These are phyloP conservation scores for Tuber brumale DNA, from an alignment of 495 filamentous ascomycete species.

Conservation along the genomic window DNA sequence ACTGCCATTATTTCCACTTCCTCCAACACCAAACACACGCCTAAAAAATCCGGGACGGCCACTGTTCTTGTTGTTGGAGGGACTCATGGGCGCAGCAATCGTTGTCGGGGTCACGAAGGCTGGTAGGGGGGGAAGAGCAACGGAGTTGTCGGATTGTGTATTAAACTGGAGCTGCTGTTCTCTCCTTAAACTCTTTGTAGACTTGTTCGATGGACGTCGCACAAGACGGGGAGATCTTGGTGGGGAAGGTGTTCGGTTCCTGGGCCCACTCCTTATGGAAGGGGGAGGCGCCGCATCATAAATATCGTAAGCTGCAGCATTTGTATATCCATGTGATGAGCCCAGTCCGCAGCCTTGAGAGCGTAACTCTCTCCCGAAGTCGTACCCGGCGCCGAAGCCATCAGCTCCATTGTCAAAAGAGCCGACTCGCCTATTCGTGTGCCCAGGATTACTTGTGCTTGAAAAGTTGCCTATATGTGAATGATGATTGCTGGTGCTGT, in stretches of 20 bases:
- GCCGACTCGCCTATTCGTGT: conserved; percentile 34
- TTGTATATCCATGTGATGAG: conserved; percentile 40
- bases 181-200: conserved; percentile 39
- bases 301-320: conserved; percentile 44
- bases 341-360: conserved; percentile 37
- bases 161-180: conserved; percentile 39
- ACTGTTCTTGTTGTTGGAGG: conserved; percentile 45
- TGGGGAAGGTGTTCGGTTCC: conserved; percentile 47
- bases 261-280: conserved; percentile 74
- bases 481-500: conserved; percentile 37
- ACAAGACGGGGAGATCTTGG: conserved; percentile 46
- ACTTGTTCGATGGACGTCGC: conserved; percentile 39
- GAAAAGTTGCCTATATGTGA: conserved; percentile 31
- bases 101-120: conserved; percentile 40
- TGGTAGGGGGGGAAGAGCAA: conserved; percentile 42
- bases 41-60: conserved; percentile 86
- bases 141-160: conserved; percentile 38
- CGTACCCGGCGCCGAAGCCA: conserved; percentile 37
- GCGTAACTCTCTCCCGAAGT: conserved; percentile 43
- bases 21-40: conserved; percentile 64
- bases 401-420: conserved; percentile 37
- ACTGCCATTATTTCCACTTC: conserved; percentile 29
- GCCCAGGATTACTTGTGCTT: conserved; percentile 24
- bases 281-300: conserved; percentile 86
- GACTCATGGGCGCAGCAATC: conserved; percentile 12